A percentile compares a stretch with the other conserved stretches of the same genome.
phyloP scores from a whole-genome alignment of 2,329 filamentous ascomycete genomes.

The Alternaria brassicicola region DNA sequence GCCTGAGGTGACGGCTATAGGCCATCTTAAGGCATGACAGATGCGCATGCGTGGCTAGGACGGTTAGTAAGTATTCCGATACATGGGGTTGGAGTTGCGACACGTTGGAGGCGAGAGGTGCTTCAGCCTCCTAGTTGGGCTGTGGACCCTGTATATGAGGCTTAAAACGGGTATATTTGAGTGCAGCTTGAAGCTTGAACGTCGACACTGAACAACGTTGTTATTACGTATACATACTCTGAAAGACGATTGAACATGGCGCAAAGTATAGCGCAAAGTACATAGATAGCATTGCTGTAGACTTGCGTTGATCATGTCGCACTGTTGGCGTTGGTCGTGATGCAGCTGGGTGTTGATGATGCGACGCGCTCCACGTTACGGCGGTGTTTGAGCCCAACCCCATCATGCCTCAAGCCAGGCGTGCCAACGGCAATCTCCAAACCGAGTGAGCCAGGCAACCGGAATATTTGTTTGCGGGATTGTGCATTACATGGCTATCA shows the following conservation, averaged over 20 bases:
- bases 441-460: conserved; percentile 12
- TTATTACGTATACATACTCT: background rate
- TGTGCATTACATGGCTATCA: conserved; percentile 11
- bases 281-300: background rate
- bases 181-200: background rate
- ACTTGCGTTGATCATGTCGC: background rate
- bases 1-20: conserved; percentile 44
- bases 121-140: conserved; percentile 43
- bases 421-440: conserved; percentile 8
- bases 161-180: conserved; percentile 4
- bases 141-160: conserved; percentile 30
- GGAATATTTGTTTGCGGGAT: conserved; percentile 34
- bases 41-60: conserved; percentile 28
- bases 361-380: conserved; percentile 46
- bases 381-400: conserved; percentile 39
- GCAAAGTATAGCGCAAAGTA: background rate
- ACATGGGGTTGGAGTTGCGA: conserved; percentile 43
- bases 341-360: conserved; percentile 25
- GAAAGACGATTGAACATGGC: background rate
- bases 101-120: conserved; percentile 45
- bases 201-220: background rate
- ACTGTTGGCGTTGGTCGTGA: conserved; percentile 19
- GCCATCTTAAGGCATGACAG: conserved; percentile 49
- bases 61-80: conserved; percentile 43
- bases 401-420: conserved; percentile 28